Evolutionary conservation across 176 grass and related monocot species (phyloP), one percentile per base, ranked within the genome.

Genomic region (Pontederia paniculata): DNA sequence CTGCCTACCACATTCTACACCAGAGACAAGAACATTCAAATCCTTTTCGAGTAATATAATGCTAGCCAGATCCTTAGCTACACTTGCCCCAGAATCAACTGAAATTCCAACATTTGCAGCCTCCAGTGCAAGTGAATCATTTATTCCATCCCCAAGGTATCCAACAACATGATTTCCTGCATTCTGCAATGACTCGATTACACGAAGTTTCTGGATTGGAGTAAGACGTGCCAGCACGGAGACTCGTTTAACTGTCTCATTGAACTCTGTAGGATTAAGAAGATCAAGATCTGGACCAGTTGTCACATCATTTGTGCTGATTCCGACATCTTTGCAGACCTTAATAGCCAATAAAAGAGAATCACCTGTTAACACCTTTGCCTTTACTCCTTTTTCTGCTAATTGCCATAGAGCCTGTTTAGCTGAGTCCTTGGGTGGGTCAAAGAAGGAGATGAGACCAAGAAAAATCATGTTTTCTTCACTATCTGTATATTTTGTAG

Each of bases 1-100:
- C 52, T 62, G 70, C 21, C 76, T 65, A 12, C 76, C 69, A 15
- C 54, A 53, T 45, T 73, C 76, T 48, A 79, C 76, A 10, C 69
- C 76, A 0, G 42, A 79, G 45, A 79, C 62, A 37, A 79, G 76
- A 15, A 79, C 76, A 55, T 73, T 79, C 42, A 79, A 52, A 58
- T 79, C 69, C 62, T 79, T 79, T 25, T 79, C 76, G 17, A 79
- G 69, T 51, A 79, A 65, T 22, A 79, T 68, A 51, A 79, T 79
- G 69, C 66, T 69, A 3, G 76, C 62, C 21, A 58, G 42, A 15
- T 73, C 66, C 67, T 79, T 79, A 10, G 76, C 62, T 8, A 79
- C 61, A 48, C 62, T 73, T 53, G 69, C 69, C 60, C 62, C 76
- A 2, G 76, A 73, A 50, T 79, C 76, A 7, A 79, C 76, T 1